phyloP scores from a whole-genome alignment of 805 yeast genomes.

The Kodamaea hsintzibuensis region DNA sequence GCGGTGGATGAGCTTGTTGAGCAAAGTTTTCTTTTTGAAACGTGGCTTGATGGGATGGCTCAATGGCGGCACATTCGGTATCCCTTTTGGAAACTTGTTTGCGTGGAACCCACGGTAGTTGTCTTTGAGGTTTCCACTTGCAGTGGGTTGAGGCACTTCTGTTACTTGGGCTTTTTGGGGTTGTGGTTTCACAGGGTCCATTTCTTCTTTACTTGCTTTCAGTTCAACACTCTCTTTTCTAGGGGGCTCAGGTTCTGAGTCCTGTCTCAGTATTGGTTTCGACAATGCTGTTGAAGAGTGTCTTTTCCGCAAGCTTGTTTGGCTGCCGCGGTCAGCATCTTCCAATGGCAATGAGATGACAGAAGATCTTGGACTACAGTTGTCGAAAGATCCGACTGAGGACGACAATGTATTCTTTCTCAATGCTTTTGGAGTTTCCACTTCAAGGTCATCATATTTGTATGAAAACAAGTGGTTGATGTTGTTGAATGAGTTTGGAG shows the following conservation, averaged over 20 bases:
- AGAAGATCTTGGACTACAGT: slow-evolving; percentile 15
- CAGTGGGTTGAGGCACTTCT: background rate
- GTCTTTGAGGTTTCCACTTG: slow-evolving; percentile 15
- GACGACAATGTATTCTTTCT: background rate
- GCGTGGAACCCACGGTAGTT: slow-evolving; percentile 45
- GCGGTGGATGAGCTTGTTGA: slow-evolving; percentile 42
- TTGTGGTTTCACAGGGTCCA: background rate
- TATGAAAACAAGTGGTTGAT: slow-evolving; percentile 11
- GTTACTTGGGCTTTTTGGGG: background rate
- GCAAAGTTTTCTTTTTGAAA: slow-evolving; percentile 38
- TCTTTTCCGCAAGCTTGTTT: background rate
- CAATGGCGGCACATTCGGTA: slow-evolving; percentile 45
- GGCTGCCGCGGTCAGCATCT: background rate
- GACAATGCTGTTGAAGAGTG: background rate
- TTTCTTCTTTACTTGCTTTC: background rate
- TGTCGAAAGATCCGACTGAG: slow-evolving; percentile 8
- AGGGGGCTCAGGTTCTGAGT: background rate
- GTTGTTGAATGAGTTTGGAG: slow-evolving; percentile 5
- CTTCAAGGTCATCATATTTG: slow-evolving; percentile 12
- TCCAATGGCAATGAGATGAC: slow-evolving; percentile 10
- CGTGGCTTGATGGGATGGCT: slow-evolving; percentile 51
- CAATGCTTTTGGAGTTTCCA: background rate
- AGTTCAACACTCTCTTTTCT: background rate
- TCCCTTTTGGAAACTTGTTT: slow-evolving; percentile 26
- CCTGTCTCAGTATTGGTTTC: background rate